These are phyloP conservation scores for Geotrichum siamense DNA, from an alignment of 1,139 yeast species.

Conservation along the genomic window DNA sequence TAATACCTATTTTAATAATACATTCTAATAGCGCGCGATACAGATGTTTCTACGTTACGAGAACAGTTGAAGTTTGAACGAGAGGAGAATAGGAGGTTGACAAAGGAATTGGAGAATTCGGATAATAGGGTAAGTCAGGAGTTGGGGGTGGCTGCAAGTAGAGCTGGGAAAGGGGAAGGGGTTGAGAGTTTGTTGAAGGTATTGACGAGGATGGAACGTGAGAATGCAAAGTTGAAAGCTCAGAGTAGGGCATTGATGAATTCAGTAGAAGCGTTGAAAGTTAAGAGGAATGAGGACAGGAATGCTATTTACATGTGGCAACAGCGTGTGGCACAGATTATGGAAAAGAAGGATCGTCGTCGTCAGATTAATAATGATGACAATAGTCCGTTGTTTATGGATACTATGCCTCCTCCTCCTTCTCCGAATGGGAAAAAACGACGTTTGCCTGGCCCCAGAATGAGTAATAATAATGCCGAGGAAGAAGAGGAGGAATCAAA, in stretches of 20 bases:
- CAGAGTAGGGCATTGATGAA: constrained; percentile 3
- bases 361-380: neutral
- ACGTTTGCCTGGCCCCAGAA: neutral
- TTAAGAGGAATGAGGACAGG: constrained; percentile 10
- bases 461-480: no score
- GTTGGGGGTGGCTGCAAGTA: neutral
- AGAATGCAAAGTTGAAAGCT: constrained; percentile 2
- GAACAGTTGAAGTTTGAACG: constrained; percentile 10
- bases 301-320: constrained; percentile 5
- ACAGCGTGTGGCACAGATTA: neutral
- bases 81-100: constrained; percentile 10
- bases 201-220: neutral
- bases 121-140: neutral
- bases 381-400: neutral
- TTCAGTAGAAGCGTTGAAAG: constrained; percentile 1
- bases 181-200: neutral
- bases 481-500: neutral
- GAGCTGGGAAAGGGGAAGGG: neutral
- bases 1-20: no score
- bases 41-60: constrained; percentile 8
- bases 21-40: neutral
- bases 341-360: neutral
- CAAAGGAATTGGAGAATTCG: neutral
- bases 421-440: neutral
- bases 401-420: neutral